Evolutionary conservation across 176 grass and related monocot genomes (phyloP).

Genomic region (Urochloa ruziziensis): DNA sequence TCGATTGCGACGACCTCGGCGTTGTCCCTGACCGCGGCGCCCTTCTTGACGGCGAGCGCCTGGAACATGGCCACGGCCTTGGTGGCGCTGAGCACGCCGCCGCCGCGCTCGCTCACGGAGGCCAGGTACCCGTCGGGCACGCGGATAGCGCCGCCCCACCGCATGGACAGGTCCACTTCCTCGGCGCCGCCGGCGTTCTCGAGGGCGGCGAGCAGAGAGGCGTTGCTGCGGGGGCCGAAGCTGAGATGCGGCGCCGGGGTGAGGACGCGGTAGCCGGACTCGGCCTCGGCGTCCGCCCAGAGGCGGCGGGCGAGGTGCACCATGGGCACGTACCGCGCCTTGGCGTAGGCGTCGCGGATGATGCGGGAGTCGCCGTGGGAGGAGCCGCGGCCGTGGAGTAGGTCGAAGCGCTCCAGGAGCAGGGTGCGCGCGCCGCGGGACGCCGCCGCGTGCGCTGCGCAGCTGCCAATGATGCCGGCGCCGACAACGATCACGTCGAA

Average conservation of each 20-base stretch:
- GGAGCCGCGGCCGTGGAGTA: constrained; percentile 43
- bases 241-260: constrained; percentile 54
- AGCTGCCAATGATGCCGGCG: constrained; percentile 91
- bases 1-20: constrained; percentile 41
- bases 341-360: constrained; percentile 37
- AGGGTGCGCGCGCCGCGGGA: constrained; percentile 35
- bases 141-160: constrained; percentile 46
- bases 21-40: constrained; percentile 54
- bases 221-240: constrained; percentile 30
- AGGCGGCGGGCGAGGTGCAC: constrained; percentile 4
- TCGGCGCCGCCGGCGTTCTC: neutral
- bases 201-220: neutral
- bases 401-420: constrained; percentile 75
- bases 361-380: constrained; percentile 59
- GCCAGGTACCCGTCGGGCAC: constrained; percentile 42
- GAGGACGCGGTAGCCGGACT: constrained; percentile 31
- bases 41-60: constrained; percentile 47
- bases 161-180: neutral
- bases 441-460: constrained; percentile 62
- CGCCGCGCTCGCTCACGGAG: constrained; percentile 31
- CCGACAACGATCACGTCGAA: constrained; percentile 71
- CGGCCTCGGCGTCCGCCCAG: neutral
- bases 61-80: constrained; percentile 89
- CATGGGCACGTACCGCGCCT: constrained; percentile 22
- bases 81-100: constrained; percentile 61